These are phyloP conservation scores for Geum urbanum DNA, from an alignment of 306 rosid genomes.

Conservation along the genomic window DNA sequence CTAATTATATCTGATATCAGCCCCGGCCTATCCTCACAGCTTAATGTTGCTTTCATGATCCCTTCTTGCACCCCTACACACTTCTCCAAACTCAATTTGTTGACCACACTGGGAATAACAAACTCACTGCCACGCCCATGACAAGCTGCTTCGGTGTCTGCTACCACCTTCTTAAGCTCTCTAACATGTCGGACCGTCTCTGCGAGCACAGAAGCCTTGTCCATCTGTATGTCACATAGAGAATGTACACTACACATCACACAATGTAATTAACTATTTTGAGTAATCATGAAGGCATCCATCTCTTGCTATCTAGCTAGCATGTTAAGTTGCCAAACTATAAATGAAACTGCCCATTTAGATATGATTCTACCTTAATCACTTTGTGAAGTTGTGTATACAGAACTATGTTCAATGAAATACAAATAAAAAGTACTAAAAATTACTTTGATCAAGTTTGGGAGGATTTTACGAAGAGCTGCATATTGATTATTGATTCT, in stretches of 20 bases:
- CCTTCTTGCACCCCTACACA: slow-evolving; percentile 33
- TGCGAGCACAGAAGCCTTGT: slow-evolving; percentile 62
- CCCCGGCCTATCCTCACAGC: slow-evolving; percentile 55
- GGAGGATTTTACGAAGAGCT: slow-evolving; percentile 51
- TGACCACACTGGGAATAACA: slow-evolving; percentile 45
- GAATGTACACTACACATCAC: neutral
- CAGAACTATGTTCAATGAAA: neutral
- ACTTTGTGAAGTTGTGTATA: neutral
- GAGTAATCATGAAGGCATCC: neutral
- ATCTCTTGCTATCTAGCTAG: neutral
- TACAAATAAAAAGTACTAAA: neutral
- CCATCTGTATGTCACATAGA: slow-evolving; percentile 33
- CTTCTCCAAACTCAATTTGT: slow-evolving; percentile 37
- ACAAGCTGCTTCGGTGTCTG: slow-evolving; percentile 34
- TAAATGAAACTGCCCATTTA: neutral
- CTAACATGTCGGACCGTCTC: slow-evolving; percentile 52
- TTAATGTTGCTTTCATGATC: slow-evolving; percentile 46
- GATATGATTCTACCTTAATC: neutral
- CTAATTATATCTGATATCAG: slow-evolving; percentile 44
- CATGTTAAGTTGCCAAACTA: neutral
- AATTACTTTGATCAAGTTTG: slow-evolving; percentile 52
- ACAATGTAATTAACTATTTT: neutral
- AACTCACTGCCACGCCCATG: slow-evolving; percentile 12
- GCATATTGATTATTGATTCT: slow-evolving; percentile 66
- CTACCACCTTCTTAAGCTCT: slow-evolving; percentile 45